Evolutionary conservation across 2,329 filamentous ascomycete species (phyloP).

Genomic region (Ascochyta pisi): DNA sequence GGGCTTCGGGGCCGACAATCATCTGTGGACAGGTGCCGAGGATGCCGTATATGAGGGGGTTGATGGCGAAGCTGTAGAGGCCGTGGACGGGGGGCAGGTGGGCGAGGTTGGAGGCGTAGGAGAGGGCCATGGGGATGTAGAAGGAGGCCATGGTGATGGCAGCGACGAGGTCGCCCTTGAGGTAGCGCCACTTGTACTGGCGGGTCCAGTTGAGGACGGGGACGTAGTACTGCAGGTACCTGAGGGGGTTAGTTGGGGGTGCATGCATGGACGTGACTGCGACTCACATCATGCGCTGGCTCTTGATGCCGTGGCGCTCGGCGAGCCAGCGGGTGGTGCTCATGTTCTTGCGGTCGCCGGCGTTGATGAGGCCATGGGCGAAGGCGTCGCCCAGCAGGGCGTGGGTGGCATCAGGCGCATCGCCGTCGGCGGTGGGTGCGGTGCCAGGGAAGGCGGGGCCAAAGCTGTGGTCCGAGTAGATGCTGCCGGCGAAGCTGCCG

Average conservation of each 20-base stretch:
- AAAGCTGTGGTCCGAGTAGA: slow-evolving; percentile 53
- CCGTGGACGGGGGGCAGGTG: slow-evolving; percentile 94
- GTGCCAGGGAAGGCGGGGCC: slow-evolving; percentile 47
- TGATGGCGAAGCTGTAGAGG: slow-evolving; percentile 92
- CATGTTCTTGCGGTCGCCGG: slow-evolving; percentile 65
- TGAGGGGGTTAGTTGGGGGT: background rate
- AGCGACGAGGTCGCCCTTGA: slow-evolving; percentile 85
- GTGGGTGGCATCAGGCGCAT: slow-evolving; percentile 44
- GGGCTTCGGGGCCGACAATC: slow-evolving; percentile 93
- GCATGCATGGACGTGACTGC: background rate
- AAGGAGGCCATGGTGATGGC: slow-evolving; percentile 97
- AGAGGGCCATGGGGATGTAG: slow-evolving; percentile 96
- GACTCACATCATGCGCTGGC: slow-evolving; percentile 70
- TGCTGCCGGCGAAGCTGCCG: slow-evolving; percentile 62
- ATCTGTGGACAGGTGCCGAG: slow-evolving; percentile 91
- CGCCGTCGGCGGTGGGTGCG: slow-evolving; percentile 35
- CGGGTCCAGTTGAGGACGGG: slow-evolving; percentile 89
- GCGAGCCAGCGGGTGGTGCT: slow-evolving; percentile 76
- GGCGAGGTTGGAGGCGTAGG: slow-evolving; percentile 87
- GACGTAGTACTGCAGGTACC: slow-evolving; percentile 87
- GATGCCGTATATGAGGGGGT: slow-evolving; percentile 87
- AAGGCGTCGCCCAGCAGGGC: slow-evolving; percentile 52
- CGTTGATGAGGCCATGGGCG: slow-evolving; percentile 53
- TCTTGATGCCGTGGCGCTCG: slow-evolving; percentile 74
- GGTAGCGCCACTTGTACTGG: slow-evolving; percentile 82